phyloP scores from a whole-genome alignment of 1,284 basidiomycete genomes.

The Trichosporon sp. region DNA sequence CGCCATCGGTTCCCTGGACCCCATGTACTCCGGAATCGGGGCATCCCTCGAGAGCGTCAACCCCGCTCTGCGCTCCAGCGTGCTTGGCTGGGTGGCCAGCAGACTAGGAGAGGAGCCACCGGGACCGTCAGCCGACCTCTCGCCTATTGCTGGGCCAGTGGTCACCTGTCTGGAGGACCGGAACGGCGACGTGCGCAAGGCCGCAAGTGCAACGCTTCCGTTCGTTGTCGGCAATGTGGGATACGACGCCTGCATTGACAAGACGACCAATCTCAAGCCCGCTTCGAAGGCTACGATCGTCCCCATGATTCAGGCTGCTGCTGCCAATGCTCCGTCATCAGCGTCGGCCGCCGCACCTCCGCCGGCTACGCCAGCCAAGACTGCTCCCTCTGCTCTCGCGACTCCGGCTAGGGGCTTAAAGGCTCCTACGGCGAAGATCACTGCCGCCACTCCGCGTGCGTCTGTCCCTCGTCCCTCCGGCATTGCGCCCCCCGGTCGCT shows the following conservation, averaged over 20 bases:
- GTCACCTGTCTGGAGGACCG: constrained; percentile 87
- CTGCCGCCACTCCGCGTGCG: constrained; percentile 13
- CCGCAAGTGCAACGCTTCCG: constrained; percentile 76
- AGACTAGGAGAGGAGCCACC: constrained; percentile 46
- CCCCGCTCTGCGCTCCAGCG: constrained; percentile 76
- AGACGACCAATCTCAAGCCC: constrained; percentile 81
- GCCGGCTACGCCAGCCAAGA: constrained; percentile 10
- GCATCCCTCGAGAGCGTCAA: constrained; percentile 80
- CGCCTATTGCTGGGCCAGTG: constrained; percentile 64
- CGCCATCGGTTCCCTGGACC: constrained; percentile 77
- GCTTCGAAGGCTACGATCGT: constrained; percentile 81
- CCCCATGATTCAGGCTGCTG: constrained; percentile 68
- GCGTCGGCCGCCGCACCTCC: constrained; percentile 9
- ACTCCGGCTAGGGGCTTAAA: constrained; percentile 17
- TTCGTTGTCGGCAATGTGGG: constrained; percentile 71
- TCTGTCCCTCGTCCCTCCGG: neutral
- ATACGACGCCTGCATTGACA: constrained; percentile 78
- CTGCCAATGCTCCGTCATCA: constrained; percentile 35
- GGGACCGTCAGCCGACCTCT: constrained; percentile 64
- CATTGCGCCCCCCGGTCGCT: constrained; percentile 31
- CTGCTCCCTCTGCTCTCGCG: constrained; percentile 17
- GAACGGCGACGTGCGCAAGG: constrained; percentile 85
- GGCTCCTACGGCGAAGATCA: constrained; percentile 26
- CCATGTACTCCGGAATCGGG: constrained; percentile 71
- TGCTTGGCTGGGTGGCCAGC: constrained; percentile 74